Conservation (phyloP, 2,329 filamentous ascomycete genomes). For the Cylindrodendrum hubeiense region DNA sequence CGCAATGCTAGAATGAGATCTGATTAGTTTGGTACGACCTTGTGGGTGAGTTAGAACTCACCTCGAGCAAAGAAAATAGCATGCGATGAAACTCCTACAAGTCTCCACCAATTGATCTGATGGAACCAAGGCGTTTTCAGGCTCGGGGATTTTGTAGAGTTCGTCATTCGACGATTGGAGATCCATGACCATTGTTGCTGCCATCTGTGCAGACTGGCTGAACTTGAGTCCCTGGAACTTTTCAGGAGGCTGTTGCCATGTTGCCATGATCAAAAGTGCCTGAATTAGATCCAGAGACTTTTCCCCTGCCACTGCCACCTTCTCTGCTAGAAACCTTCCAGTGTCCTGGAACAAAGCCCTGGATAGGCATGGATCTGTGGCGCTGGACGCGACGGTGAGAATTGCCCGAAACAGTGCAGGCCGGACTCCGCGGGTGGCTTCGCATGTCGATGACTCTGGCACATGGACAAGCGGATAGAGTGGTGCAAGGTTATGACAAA, state of each 20-base stretch:
- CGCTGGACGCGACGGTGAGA: conserved; percentile 17
- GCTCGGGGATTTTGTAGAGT: conserved; percentile 2
- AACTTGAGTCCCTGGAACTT: conserved; percentile 33
- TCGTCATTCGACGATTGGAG: conserved; percentile 30
- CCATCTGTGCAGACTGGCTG: conserved; percentile 31
- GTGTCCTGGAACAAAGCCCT: conserved; percentile 26
- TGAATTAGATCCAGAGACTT: conserved; percentile 35
- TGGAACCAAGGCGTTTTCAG: neutral
- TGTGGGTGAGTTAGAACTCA: neutral
- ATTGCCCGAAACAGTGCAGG: conserved; percentile 28
- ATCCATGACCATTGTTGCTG: conserved; percentile 33
- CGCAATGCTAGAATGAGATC: conserved; percentile 16
- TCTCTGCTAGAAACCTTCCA: conserved; percentile 24
- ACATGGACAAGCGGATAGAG: conserved; percentile 23
- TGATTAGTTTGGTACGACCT: neutral
- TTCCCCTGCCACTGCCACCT: conserved; percentile 26
- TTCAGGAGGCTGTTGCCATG: conserved; percentile 29
- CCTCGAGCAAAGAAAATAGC: conserved; percentile 28
- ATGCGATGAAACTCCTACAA: conserved; percentile 15
- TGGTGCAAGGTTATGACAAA: conserved; percentile 13
- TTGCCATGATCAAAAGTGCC: conserved; percentile 26
- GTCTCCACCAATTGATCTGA: conserved; percentile 9
- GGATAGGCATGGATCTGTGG: conserved; percentile 20
- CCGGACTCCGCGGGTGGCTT: neutral
- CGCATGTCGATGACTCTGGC: conserved; percentile 11